These are phyloP conservation scores for Fusarium ambrosium DNA, from an alignment of 2,329 filamentous ascomycete species.

Conservation along the genomic window DNA sequence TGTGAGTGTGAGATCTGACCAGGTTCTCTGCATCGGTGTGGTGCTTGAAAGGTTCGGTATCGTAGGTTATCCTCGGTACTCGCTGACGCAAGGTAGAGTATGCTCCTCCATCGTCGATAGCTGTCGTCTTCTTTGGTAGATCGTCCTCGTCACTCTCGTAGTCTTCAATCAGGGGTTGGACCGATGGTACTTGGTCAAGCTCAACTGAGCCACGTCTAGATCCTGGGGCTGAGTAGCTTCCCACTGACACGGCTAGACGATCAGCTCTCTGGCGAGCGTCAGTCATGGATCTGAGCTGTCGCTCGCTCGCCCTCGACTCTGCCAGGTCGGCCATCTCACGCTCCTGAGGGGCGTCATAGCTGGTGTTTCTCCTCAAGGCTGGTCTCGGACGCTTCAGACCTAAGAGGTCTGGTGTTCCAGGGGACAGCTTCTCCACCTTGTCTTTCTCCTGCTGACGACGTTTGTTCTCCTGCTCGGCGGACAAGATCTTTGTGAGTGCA, in stretches of 20 bases:
- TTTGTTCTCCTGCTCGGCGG: slow-evolving; percentile 48
- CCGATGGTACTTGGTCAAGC: slow-evolving; percentile 45
- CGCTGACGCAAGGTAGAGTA: slow-evolving; percentile 45
- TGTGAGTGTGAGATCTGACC: slow-evolving; percentile 51
- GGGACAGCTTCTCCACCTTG: slow-evolving; percentile 9
- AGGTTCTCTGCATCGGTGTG: slow-evolving; percentile 53
- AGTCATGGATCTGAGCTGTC: slow-evolving; percentile 56
- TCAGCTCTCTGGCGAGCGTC: slow-evolving; percentile 57
- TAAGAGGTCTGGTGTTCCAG: slow-evolving; percentile 32
- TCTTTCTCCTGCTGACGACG: slow-evolving; percentile 33
- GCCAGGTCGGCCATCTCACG: slow-evolving; percentile 56
- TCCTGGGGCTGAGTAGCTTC: slow-evolving; percentile 54
- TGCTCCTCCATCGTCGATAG: slow-evolving; percentile 20
- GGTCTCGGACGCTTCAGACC: slow-evolving; percentile 51
- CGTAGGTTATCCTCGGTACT: slow-evolving; percentile 26
- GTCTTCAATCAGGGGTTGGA: slow-evolving; percentile 51
- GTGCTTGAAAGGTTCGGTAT: slow-evolving; percentile 39
- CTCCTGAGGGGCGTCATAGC: slow-evolving; percentile 58
- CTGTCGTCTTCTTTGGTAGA: slow-evolving; percentile 37
- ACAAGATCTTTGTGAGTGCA: slow-evolving; percentile 56
- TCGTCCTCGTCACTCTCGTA: slow-evolving; percentile 44
- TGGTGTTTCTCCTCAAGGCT: slow-evolving; percentile 59
- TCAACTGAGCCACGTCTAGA: slow-evolving; percentile 55
- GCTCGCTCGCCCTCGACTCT: slow-evolving; percentile 54
- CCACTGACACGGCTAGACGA: slow-evolving; percentile 56